Evolutionary conservation across 2,329 filamentous ascomycete genomes (phyloP).

Genomic region (Colletotrichum cereale): DNA sequence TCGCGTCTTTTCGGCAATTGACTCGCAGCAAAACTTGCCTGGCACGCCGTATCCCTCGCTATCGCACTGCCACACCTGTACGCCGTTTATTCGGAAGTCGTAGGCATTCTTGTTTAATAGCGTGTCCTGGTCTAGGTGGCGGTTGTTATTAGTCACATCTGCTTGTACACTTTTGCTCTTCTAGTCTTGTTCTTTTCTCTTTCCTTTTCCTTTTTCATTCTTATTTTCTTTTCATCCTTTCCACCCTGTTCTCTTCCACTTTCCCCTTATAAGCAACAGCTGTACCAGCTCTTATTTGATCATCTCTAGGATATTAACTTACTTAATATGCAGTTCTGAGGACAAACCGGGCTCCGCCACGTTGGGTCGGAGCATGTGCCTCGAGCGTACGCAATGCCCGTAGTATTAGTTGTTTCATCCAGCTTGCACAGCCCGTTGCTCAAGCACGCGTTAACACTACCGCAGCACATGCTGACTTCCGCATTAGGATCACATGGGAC

Average conservation of each 20-base stretch:
- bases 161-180: neutral
- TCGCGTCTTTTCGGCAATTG: slow-evolving; percentile 34
- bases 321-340: slow-evolving; percentile 33
- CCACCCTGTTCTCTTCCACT: too few relatives aligned
- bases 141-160: neutral
- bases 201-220: too few relatives aligned
- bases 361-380: slow-evolving; percentile 36
- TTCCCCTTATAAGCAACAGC: neutral
- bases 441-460: slow-evolving; percentile 28
- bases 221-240: too few relatives aligned
- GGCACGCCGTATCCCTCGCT: slow-evolving; percentile 22
- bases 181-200: neutral
- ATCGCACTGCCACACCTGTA: slow-evolving; percentile 38
- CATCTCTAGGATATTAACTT: neutral
- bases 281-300: rapidly evolving
- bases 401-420: slow-evolving; percentile 30
- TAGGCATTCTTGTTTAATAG: slow-evolving; percentile 21
- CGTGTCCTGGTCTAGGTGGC: slow-evolving; percentile 25
- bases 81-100: slow-evolving; percentile 37
- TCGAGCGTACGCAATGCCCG: slow-evolving; percentile 34
- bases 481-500: slow-evolving; percentile 36
- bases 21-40: slow-evolving; percentile 39
- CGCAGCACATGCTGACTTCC: slow-evolving; percentile 40
- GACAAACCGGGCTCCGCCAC: slow-evolving; percentile 36
- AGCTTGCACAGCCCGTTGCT: slow-evolving; percentile 39